Conservation (phyloP, 371 early-diverging fungal species). For the Encephalitozoon romaleae region DNA sequence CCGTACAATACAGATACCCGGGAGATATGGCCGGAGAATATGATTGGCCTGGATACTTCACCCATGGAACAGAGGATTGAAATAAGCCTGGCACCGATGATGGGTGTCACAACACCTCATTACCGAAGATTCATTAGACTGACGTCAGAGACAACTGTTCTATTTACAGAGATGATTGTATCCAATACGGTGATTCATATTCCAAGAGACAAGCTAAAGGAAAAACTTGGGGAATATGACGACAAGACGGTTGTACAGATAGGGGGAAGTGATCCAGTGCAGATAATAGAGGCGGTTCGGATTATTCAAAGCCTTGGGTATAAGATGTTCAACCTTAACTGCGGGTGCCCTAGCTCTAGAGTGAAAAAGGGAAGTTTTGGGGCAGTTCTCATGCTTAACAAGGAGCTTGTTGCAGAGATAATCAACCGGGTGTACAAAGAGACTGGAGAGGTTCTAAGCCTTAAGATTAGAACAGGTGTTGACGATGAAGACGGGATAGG, state of each 20-base stretch:
- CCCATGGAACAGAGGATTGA: slow-evolving; percentile 23
- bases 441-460: slow-evolving; percentile 50
- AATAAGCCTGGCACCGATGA: slow-evolving; percentile 61
- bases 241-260: slow-evolving; percentile 59
- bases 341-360: slow-evolving; percentile 61
- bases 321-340: slow-evolving; percentile 59
- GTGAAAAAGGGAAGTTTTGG: slow-evolving; percentile 62
- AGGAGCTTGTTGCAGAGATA: slow-evolving; percentile 47
- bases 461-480: slow-evolving; percentile 61
- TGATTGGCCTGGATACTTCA: not conserved
- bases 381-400: slow-evolving; percentile 59
- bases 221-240: slow-evolving; percentile 52
- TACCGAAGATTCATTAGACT: slow-evolving; percentile 57
- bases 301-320: slow-evolving; percentile 40
- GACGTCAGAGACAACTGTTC: slow-evolving; percentile 41
- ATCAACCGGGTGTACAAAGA: slow-evolving; percentile 55
- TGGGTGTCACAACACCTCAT: slow-evolving; percentile 61
- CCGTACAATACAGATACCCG: not conserved
- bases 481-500: slow-evolving; percentile 59
- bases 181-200: slow-evolving; percentile 53
- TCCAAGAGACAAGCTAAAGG: slow-evolving; percentile 33
- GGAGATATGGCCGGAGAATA: not conserved
- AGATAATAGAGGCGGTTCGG: slow-evolving; percentile 50
- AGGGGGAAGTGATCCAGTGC: slow-evolving; percentile 57
- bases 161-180: slow-evolving; percentile 62